Conservation (phyloP, 306 rosid species). For the Prunus kanzakura region DNA sequence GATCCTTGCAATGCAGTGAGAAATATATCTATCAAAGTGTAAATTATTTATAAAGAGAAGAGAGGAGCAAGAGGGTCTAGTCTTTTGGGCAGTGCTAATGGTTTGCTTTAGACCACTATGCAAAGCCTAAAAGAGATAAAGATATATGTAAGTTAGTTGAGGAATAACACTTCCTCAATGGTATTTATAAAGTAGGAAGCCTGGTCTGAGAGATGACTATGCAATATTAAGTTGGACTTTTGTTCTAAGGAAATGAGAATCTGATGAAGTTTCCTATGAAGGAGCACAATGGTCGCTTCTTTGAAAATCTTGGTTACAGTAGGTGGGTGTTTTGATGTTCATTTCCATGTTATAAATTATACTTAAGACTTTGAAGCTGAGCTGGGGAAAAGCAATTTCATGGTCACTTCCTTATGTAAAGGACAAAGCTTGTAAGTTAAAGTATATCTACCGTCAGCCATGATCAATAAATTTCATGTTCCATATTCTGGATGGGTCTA, state of each 20-base stretch:
- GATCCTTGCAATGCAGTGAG: conserved; percentile 4
- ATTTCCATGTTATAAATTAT: too few species aligned
- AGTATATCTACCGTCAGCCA: not conserved
- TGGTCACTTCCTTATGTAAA: not conserved
- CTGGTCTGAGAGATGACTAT: conserved; percentile 9
- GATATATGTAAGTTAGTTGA: conserved; percentile 12
- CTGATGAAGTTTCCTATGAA: conserved; percentile 22
- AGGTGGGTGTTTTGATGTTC: not conserved
- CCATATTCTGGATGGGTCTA: not conserved
- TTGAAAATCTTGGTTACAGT: conserved; percentile 1
- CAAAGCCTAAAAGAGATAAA: not conserved
- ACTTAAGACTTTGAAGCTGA: not conserved
- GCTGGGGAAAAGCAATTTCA: not conserved
- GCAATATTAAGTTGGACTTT: not conserved
- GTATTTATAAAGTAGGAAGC: conserved; percentile 10
- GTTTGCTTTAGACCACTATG: not conserved
- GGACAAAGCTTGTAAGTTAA: not conserved
- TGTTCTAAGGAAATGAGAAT: not conserved
- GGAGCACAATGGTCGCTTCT: not conserved
- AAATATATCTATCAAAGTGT: not conserved
- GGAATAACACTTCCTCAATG: not conserved
- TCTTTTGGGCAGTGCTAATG: not conserved
- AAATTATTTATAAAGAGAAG: not conserved
- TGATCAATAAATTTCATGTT: too few species aligned
- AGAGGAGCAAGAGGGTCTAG: not conserved